Evolutionary conservation across 2,329 filamentous ascomycete genomes (phyloP), one percentile per base, ranked within the genome.

Genomic region (Zasmidium angulare): DNA sequence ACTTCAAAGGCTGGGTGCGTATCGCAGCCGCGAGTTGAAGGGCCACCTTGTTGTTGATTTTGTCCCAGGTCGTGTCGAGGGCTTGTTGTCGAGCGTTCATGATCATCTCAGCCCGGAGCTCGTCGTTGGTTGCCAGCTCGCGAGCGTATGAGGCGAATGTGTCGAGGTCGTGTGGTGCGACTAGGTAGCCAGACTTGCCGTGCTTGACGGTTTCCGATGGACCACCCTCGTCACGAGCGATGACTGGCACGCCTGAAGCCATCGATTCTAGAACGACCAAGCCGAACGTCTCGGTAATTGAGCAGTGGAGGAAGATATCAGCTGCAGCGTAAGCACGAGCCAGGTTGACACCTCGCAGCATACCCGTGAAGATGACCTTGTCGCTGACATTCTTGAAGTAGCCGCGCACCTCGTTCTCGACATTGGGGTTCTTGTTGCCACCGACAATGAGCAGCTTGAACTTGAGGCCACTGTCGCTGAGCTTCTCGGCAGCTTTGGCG

Each of bases 221-320:
- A 0, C 88, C 87, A 10, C 87, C 87, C 69, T 88, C 85, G 66
- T 89, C 86, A 49, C 88, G 81, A 2, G 87, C 87, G 54, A 90
- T 79, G 22, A 90, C 87, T 0, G 87, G 86, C 1, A 90, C 80
- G 2, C 86, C 86, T 63, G 86, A 88, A 0, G 87, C 86, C 86
- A 90, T 89, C 2, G 85, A 84, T 72, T 89, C 87, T 1, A 89
- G 76, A 1, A 89, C 87, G 0, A 90, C 87, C 10, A 90, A 77
- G 0, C 87, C 87, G 71, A 90, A 89, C 0, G 87, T 90, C 72
- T 90, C 87, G 0, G 87, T 89, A 58, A 89, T 78, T 21, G 85
- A 89, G 74, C 86, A 89, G 74, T 90, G 87, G 14, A 90, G 74
- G 69, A 90, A 89, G n/a, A 90, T 65, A 68, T 90, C 87, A 0